A percentile compares a stretch with the other conserved stretches of the same genome.
Conservation (phyloP, 345 rosid species). For the Crucihimalaya himalaica region DNA sequence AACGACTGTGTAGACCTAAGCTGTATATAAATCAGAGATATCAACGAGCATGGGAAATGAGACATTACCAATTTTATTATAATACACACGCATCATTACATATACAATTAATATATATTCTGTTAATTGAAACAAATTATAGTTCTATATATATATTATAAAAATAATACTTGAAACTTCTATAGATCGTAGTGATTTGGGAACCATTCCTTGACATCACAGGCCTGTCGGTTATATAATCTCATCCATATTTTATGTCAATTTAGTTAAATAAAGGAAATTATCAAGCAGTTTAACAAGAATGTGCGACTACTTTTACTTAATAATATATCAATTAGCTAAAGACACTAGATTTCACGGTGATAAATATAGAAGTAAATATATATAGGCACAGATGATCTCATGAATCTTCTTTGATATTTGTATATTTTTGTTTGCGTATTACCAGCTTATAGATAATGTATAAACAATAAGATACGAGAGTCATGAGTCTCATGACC, state of each 20-base stretch:
- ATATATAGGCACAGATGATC: slow-evolving; percentile 25
- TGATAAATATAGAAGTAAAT: background rate
- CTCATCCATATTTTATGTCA: background rate
- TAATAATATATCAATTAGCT: background rate
- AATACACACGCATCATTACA: background rate
- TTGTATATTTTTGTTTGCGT: slow-evolving; percentile 32
- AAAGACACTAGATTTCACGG: slow-evolving; percentile 13
- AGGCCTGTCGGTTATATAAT: slow-evolving; percentile 20
- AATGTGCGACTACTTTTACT: background rate
- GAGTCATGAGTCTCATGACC: slow-evolving; percentile 35
- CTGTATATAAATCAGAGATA: background rate
- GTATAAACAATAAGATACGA: slow-evolving; percentile 38
- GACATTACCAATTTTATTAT: slow-evolving; percentile 16
- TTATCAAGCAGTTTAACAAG: background rate
- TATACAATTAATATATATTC: background rate
- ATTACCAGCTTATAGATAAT: slow-evolving; percentile 34
- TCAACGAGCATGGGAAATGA: slow-evolving; percentile 31
- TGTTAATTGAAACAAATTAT: slow-evolving; percentile 9
- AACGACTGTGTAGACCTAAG: slow-evolving; percentile 1
- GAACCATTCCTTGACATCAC: slow-evolving; percentile 23
- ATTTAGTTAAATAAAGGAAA: background rate
- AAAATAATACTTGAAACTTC: background rate
- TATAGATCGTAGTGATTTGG: slow-evolving; percentile 9
- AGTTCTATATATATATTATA: background rate
- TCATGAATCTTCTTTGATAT: slow-evolving; percentile 39